A percentile compares a stretch with the other conserved stretches of the same genome.
Conservation (phyloP, 108 stramenopile species). For the Cyclotella cryptica region DNA sequence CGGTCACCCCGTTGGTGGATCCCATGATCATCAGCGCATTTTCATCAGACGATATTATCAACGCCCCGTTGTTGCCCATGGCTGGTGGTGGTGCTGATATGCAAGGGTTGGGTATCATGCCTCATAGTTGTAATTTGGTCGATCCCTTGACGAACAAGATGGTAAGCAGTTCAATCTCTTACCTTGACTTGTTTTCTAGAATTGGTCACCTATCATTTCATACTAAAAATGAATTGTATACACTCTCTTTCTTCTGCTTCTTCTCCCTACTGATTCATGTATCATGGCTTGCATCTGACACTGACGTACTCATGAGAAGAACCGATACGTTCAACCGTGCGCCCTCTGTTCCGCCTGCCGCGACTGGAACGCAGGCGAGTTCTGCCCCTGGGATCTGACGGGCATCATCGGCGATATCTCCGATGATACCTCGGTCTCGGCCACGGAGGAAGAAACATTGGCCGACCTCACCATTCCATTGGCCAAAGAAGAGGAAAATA, state of each 20-base stretch:
- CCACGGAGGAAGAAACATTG: background rate
- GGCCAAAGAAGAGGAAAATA: background rate
- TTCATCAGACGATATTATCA: background rate
- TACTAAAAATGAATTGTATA: too few species aligned
- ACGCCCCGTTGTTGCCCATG: conserved; percentile 6
- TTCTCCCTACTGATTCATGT: too few species aligned
- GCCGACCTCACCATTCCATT: background rate
- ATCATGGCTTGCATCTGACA: too few species aligned
- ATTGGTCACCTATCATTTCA: background rate
- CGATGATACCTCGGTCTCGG: conserved; percentile 6
- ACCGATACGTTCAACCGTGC: conserved; percentile 26
- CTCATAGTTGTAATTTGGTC: conserved; percentile 26
- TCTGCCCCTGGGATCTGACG: conserved; percentile 55
- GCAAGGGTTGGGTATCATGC: conserved; percentile 1
- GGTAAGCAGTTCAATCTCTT: conserved; percentile 14
- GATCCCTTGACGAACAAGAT: conserved; percentile 22
- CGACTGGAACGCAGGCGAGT: conserved; percentile 55
- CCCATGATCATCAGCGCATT: background rate
- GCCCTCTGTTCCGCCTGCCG: conserved; percentile 54
- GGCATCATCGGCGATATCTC: conserved; percentile 42
- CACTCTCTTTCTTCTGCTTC: too few species aligned
- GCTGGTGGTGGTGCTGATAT: background rate
- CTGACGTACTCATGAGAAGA: conserved; percentile 28
- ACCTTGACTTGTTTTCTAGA: background rate
- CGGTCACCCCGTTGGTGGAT: background rate